A percentile compares a stretch with the other conserved stretches of the same genome.
Conservation (phyloP, 1,284 basidiomycete species). For the Cryptococcus sp. region DNA sequence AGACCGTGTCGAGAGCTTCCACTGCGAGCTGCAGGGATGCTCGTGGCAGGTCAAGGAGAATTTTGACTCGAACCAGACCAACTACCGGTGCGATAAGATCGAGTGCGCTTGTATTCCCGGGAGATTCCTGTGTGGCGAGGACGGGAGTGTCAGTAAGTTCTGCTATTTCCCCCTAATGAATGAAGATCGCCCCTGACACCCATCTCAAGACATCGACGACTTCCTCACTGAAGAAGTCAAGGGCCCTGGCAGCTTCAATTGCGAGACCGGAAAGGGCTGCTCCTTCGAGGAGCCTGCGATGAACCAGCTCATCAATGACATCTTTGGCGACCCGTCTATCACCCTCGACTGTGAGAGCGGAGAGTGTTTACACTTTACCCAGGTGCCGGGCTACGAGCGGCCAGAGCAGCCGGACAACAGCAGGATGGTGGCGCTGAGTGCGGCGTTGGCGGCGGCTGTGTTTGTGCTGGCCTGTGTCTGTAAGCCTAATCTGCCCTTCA, state of each 20-base stretch:
- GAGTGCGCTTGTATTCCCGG: slow-evolving; percentile 87
- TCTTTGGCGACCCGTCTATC: slow-evolving; percentile 90
- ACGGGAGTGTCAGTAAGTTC: slow-evolving; percentile 81
- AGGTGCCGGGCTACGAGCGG: slow-evolving; percentile 86
- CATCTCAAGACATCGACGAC: slow-evolving; percentile 77
- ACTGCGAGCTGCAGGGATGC: slow-evolving; percentile 71
- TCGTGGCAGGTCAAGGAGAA: slow-evolving; percentile 42
- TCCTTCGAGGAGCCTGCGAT: slow-evolving; percentile 92
- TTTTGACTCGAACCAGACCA: slow-evolving; percentile 64
- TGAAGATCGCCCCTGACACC: background rate
- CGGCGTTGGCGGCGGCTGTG: slow-evolving; percentile 64
- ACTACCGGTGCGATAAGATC: slow-evolving; percentile 75
- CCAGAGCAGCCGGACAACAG: slow-evolving; percentile 77
- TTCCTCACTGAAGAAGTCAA: slow-evolving; percentile 86
- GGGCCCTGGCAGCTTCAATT: slow-evolving; percentile 84
- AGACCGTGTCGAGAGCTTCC: slow-evolving; percentile 88
- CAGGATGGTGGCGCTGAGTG: slow-evolving; percentile 76
- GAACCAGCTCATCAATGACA: slow-evolving; percentile 87
- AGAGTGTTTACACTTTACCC: slow-evolving; percentile 89
- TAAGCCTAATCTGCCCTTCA: slow-evolving; percentile 27
- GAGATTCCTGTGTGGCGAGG: slow-evolving; percentile 91
- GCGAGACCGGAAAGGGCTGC: slow-evolving; percentile 68
- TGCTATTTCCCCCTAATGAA: background rate
- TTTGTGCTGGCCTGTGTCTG: slow-evolving; percentile 54
- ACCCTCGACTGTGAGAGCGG: slow-evolving; percentile 82